phyloP scores from a whole-genome alignment of 768 basidiomycete species.

The Guyanaporus albipodus region DNA sequence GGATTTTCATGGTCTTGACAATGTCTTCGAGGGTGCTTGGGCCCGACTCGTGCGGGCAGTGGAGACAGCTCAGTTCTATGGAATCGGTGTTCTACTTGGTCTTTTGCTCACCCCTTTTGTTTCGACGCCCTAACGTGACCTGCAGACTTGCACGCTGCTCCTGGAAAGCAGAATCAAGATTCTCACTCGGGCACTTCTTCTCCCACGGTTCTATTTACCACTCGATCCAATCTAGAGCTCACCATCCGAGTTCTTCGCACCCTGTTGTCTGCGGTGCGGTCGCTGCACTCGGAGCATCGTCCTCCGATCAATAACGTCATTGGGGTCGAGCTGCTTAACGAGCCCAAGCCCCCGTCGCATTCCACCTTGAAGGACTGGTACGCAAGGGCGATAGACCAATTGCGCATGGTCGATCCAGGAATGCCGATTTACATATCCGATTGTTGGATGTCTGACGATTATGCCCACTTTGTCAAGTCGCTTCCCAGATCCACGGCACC shows the following conservation, averaged over 20 bases:
- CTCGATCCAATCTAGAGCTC: slow-evolving; percentile 39
- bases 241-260: slow-evolving; percentile 47
- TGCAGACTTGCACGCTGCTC: slow-evolving; percentile 69
- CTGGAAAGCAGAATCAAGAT: slow-evolving; percentile 71
- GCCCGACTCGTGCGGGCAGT: slow-evolving; percentile 55
- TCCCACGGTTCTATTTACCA: slow-evolving; percentile 46
- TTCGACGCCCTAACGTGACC: slow-evolving; percentile 16
- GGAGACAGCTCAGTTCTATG: slow-evolving; percentile 47
- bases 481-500: slow-evolving; percentile 34
- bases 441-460: slow-evolving; percentile 68
- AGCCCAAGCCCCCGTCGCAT: slow-evolving; percentile 52
- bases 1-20: slow-evolving; percentile 51
- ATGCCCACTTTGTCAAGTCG: slow-evolving; percentile 49
- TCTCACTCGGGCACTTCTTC: slow-evolving; percentile 62
- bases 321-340: slow-evolving; percentile 58
- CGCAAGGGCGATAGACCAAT: slow-evolving; percentile 44
- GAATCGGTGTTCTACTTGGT: slow-evolving; percentile 77
- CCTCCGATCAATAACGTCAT: slow-evolving; percentile 44
- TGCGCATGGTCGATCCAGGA: slow-evolving; percentile 47
- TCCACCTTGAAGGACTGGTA: slow-evolving; percentile 61
- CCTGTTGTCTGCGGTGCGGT: slow-evolving; percentile 32
- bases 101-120: slow-evolving; percentile 8
- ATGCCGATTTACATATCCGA: slow-evolving; percentile 75
- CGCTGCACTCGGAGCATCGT: slow-evolving; percentile 49
- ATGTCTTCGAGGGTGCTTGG: slow-evolving; percentile 67